Evolutionary conservation across 208 protist genomes (phyloP), one percentile per base, ranked within the genome.

Genomic region (Tritrichomonas foetus): DNA sequence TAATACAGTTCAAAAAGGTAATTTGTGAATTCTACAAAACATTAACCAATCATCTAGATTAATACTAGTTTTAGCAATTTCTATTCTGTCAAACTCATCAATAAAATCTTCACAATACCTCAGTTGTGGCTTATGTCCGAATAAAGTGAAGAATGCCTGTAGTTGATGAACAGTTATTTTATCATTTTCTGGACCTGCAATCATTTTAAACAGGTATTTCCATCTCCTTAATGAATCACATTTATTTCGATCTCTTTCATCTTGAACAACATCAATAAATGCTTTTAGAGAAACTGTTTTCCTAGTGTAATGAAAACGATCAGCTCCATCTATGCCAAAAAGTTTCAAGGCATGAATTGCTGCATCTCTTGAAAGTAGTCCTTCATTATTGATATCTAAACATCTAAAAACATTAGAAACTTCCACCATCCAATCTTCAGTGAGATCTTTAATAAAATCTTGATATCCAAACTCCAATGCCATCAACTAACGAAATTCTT

Each of bases 21-120:
- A 44, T 78, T 36, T 78, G 47, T 78, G 69, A 78, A 78, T 78
- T 78, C n/a, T 78, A n/a, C 69, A 78, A 22, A 78, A 78, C 69
- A 78, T 78, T 78, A 78, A 78, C 69, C 69, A 78, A 47, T 78
- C 69, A 78, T 78, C 69, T 20, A 78, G 5, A 36, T 27, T 78
- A 47, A 78, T 78, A 20, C 47, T 36, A 47, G 69, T 78, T 47
- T 78, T 78, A 47, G 25, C 47, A 39, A 78, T 27, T 9, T n/a
- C 14, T 11, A 16, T 78, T 44, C 69, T 39, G 47, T 78, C 69
- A 47, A 78, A 78, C 47, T 78, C 69, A 78, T 78, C 69, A 20
- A 78, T 78, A 78, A 78, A 78, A 47, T 78, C 69, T 47, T 78
- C 69, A n/a, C 69, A 78, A 78, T 47, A 78, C 3, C 69, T 36